A percentile compares a stretch with the other conserved stretches of the same genome.
phyloP scores from a whole-genome alignment of 495 filamentous ascomycete species.

The Talaromyces ruber region DNA sequence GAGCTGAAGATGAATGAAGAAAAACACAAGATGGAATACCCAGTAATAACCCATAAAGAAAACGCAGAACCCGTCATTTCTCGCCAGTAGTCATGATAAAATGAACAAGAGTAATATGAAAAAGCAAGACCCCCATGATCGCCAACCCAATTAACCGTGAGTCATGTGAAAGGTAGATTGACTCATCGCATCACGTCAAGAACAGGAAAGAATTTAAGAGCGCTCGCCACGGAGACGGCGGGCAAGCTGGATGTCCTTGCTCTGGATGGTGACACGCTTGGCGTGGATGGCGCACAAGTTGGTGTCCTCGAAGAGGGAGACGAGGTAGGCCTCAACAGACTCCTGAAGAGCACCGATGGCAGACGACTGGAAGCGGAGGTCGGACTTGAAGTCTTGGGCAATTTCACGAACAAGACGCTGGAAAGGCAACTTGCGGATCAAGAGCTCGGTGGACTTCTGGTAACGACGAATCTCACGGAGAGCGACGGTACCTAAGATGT shows the following conservation, averaged over 20 bases:
- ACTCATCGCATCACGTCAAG: constrained; percentile 2
- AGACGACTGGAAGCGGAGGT: constrained; percentile 99
- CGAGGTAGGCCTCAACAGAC: constrained; percentile 99
- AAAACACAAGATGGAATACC: constrained; percentile 19
- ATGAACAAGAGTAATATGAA: constrained; percentile 20
- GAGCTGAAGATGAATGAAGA: constrained; percentile 16
- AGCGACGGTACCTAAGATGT: constrained; percentile 79
- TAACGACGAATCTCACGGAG: constrained; percentile 99
- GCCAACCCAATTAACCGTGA: constrained; percentile 37
- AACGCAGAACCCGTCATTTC: constrained; percentile 41
- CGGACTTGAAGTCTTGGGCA: constrained; percentile 99
- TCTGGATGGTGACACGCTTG: constrained; percentile 97
- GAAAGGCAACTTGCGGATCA: constrained; percentile 99
- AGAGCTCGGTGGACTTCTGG: constrained; percentile 99
- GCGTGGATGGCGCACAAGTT: constrained; percentile 99
- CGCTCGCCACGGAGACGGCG: constrained; percentile 96
- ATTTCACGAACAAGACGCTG: constrained; percentile 99
- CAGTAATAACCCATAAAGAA: constrained; percentile 12
- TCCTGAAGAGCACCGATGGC: constrained; percentile 99
- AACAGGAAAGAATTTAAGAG: constrained; percentile 41
- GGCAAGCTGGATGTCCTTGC: constrained; percentile 95
- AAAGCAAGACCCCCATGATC: constrained; percentile 36
- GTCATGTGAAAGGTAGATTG: constrained; percentile 9
- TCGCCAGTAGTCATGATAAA: constrained; percentile 40
- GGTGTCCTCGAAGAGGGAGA: constrained; percentile 99